Evolutionary conservation across 768 basidiomycete genomes (phyloP).

Genomic region (Serendipita sp.): DNA sequence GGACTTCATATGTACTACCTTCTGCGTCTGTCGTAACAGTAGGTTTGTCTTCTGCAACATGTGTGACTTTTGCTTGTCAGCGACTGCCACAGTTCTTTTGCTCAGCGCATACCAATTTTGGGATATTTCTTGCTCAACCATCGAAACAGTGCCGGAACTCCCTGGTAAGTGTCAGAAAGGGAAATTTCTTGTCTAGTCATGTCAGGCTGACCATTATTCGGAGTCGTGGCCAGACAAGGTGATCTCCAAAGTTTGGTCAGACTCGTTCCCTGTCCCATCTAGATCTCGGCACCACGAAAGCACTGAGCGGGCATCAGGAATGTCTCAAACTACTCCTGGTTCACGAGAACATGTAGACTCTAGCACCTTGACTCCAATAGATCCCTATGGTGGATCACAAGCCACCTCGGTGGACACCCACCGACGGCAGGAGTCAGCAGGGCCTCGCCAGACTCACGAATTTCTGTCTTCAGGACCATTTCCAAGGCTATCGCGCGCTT

Average conservation of each 20-base stretch:
- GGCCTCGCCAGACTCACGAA: neutral
- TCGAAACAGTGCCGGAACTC: constrained; percentile 94
- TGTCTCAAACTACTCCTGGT: neutral
- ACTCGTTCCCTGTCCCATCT: neutral
- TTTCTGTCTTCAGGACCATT: constrained; percentile 14
- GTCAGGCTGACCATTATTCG: neutral
- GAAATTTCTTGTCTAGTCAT: neutral
- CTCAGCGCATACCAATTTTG: constrained; percentile 51
- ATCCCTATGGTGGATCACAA: neutral
- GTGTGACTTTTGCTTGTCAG: constrained; percentile 31
- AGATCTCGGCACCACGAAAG: neutral
- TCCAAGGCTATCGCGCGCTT: constrained; percentile 55
- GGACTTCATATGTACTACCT: constrained; percentile 47
- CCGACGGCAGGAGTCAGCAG: neutral
- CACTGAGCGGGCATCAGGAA: neutral
- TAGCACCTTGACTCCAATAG: neutral
- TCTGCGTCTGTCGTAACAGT: constrained; percentile 41
- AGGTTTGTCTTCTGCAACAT: constrained; percentile 77
- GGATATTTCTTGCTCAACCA: constrained; percentile 99
- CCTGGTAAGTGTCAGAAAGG: constrained; percentile 28
- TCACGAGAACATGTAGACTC: neutral
- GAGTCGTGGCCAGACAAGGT: neutral
- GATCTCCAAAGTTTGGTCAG: neutral
- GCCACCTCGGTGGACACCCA: neutral
- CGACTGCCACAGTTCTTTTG: neutral